Evolutionary conservation across 495 filamentous ascomycete species (phyloP), one percentile per base, ranked within the genome.

Genomic region (Friedmanniomyces endolithicus): DNA sequence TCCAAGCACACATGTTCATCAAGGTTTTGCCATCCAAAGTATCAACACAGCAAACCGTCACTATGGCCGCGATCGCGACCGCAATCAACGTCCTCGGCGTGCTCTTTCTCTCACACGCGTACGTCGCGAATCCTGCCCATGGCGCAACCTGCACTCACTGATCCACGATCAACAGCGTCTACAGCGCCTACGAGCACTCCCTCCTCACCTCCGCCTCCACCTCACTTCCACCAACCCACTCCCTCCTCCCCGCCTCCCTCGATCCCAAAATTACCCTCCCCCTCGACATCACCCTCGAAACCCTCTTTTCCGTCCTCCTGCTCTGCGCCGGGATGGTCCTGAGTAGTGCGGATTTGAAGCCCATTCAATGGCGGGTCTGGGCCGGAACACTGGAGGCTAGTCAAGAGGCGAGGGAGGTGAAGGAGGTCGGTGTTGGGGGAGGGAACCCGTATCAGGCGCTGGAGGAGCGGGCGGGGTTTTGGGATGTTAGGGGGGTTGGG

Each of bases 181-280:
- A 74, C 63, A 73, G 71, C 50, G 67, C 71, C 37, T 64, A 72
- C 60, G 71, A 74, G 49, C 71, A 74, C 62, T 63, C 65, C 50
- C 41, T 61, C 34, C 60, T 68, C 41, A 49, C 57, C 23, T 46
- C 54, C 29, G 12, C 60, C 25, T 53, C 59, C 23, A 11, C 12
- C 17, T 17, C 55, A n/a, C n/a, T n/a, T 20, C 12, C 37, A n/a
- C 53, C 52, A 48, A 52, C 31, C 19, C 50, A 12, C 41, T 53
- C 34, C 57, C 51, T 51, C 24, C 62, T 58, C 29, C 44, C 53
- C 6, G n/a, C n/a, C 27, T 43, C 40, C 44, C 64, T 43, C 33
- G 65, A 45, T 27, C 56, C 47, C 8, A 59, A 50, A 24, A 12
- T 55, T 33, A 49, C 52, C 20, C 67, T 72, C 1, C 71, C 71